Evolutionary conservation across 495 filamentous ascomycete genomes (phyloP).

Genomic region (Pseudoneurospora amorphoporcata): DNA sequence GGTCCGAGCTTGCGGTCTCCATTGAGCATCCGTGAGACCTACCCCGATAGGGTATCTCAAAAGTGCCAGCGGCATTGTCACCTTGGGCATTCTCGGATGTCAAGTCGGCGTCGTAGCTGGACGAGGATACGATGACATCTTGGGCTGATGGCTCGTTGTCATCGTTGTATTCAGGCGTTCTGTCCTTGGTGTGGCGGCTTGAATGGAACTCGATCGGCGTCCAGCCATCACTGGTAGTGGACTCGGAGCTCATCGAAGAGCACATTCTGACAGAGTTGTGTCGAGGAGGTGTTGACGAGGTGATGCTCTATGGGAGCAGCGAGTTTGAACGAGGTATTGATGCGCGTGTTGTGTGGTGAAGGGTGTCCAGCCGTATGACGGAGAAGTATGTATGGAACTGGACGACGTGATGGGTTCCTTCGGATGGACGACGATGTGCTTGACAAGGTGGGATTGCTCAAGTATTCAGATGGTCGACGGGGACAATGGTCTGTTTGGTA

Average conservation of each 20-base stretch:
- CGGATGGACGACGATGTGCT: not conserved
- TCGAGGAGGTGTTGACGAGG: not conserved
- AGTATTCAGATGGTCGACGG: not conserved
- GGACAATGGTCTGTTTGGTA: not conserved
- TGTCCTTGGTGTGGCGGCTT: constrained; percentile 9
- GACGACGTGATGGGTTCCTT: not conserved
- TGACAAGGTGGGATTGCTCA: not conserved
- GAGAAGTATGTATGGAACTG: not conserved
- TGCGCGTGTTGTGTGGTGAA: not conserved
- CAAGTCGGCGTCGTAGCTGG: not conserved
- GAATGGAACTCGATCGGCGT: not conserved
- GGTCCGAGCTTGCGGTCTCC: constrained; percentile 4
- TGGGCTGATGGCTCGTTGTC: constrained; percentile 21
- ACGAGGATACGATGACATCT: not conserved
- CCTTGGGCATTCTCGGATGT: not conserved
- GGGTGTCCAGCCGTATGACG: not conserved
- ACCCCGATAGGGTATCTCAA: not conserved
- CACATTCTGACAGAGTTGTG: not conserved
- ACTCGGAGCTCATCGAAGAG: not conserved
- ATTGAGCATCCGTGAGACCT: constrained; percentile 7
- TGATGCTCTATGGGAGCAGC: not conserved
- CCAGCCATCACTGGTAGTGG: not conserved
- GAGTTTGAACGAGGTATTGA: not conserved
- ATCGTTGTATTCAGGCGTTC: constrained; percentile 19
- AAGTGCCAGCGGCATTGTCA: not conserved